Evolutionary conservation across 495 filamentous ascomycete genomes (phyloP), one percentile per base, ranked within the genome.

Genomic region (Massariosphaeria phaeospora): DNA sequence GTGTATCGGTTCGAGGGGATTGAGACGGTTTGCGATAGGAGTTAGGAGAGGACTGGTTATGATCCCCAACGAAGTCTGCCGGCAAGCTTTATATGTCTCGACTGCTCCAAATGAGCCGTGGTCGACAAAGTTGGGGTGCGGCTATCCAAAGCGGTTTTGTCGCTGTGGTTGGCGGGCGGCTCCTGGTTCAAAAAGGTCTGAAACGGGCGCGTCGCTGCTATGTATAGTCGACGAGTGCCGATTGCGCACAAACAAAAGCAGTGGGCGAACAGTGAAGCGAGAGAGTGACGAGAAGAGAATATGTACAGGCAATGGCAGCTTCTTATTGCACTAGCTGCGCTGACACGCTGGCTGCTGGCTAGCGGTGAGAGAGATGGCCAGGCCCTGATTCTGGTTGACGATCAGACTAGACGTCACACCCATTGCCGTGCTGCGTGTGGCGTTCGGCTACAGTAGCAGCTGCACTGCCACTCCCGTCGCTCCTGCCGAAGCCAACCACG

Each of bases 151-250:
- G 52, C 3, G 17, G 13, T 1, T 1, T 21, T 31, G 34, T 2
- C 8, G 26, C 13, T 18, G 39, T 59, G 61, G 55, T 59, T 63
- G 61, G 61, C 26, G 31, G 43, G 31, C 41, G 49, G 27, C 20
- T 48, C 20, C 39, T 51, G 25, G 25, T 35, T 31, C 21, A 30
- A 35, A 31, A 55, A 48, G 31, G 29, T 48, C 50, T 63, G 61
- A 63, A 63, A 63, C 61, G 61, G 61, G 59, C 59, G 59, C 48
- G 30, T 54, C 48, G 59, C 59, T 15, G 55, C 59, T 62, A 57
- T 48, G 47, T 42, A 62, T 52, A 62, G 59, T 11, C 31, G 53
- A 35, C 48, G 48, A 57, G 31, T 54, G 49, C 38, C n/a, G 44
- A 33, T 41, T 36, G 46, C 46, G 11, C 31, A 8, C 23, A 49